phyloP scores from a whole-genome alignment of 2,329 filamentous ascomycete genomes.

The Whalleya microplaca region DNA sequence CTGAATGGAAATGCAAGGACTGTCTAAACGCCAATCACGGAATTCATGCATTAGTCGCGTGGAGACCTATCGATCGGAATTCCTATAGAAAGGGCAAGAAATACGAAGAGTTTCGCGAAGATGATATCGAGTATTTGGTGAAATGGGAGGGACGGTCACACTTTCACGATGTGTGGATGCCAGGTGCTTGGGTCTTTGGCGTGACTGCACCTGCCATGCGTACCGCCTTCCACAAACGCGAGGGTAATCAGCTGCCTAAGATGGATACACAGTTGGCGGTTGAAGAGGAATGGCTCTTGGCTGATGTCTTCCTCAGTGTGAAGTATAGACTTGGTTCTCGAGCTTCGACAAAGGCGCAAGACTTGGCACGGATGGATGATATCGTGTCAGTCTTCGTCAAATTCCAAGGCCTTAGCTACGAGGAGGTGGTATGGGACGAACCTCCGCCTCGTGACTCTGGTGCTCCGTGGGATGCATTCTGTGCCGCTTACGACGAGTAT shows the following conservation, averaged over 20 bases:
- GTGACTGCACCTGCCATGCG: conserved; percentile 67
- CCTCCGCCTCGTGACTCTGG: conserved; percentile 69
- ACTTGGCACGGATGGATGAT: conserved; percentile 71
- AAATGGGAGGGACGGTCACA: conserved; percentile 87
- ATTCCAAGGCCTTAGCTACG: conserved; percentile 89
- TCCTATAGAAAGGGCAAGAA: conserved; percentile 56
- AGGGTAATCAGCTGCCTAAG: conserved; percentile 65
- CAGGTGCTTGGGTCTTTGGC: conserved; percentile 87
- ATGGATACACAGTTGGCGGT: conserved; percentile 78
- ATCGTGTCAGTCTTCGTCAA: conserved; percentile 81
- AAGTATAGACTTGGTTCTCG: conserved; percentile 58
- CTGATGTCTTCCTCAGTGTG: conserved; percentile 88
- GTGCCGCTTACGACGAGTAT: conserved; percentile 83
- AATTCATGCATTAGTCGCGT: conserved; percentile 81
- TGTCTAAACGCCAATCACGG: conserved; percentile 69
- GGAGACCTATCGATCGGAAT: conserved; percentile 71
- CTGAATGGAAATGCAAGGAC: conserved; percentile 78
- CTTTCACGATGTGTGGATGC: conserved; percentile 82
- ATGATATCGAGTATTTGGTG: conserved; percentile 88
- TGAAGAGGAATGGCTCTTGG: conserved; percentile 80
- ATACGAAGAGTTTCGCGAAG: conserved; percentile 64
- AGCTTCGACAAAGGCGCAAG: conserved; percentile 66
- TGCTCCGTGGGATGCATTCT: conserved; percentile 78
- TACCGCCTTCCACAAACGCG: conserved; percentile 74
- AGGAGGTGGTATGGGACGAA: conserved; percentile 87